Evolutionary conservation across 225 moss, liverwort and hornwort species (phyloP).

Genomic region (Physcomitrellopsis africana): DNA sequence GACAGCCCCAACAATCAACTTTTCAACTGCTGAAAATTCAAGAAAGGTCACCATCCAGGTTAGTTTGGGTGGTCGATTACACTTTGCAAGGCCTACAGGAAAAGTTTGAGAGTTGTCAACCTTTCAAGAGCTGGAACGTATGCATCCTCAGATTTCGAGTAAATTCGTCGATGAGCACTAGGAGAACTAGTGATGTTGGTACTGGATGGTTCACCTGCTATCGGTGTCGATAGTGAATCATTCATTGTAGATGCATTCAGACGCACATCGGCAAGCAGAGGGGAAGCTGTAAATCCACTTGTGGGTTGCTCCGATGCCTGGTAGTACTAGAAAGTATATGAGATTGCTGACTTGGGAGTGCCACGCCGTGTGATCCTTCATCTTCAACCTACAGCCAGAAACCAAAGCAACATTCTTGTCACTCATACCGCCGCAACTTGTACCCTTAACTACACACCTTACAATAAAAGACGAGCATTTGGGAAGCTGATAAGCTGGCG

Average conservation of each 20-base stretch:
- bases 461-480: no score
- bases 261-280: background rate
- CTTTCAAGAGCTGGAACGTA: no score
- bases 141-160: background rate
- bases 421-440: no score
- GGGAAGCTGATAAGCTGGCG: no score
- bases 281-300: slow-evolving; percentile 15
- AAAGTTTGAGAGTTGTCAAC: no score
- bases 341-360: slow-evolving; percentile 28
- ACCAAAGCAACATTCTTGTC: no score
- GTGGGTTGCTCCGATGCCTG: slow-evolving; percentile 21
- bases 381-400: background rate
- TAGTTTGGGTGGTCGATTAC: no score
- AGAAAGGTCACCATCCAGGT: no score
- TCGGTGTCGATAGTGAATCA: background rate
- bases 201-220: background rate
- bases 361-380: slow-evolving; percentile 33
- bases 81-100: no score
- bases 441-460: no score
- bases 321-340: slow-evolving; percentile 31
- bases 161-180: background rate
- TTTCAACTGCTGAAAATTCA: no score
- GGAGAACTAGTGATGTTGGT: background rate
- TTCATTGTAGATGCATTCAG: background rate
- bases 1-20: no score